phyloP scores from a whole-genome alignment of 257 asterid species.

The Plantago major region DNA sequence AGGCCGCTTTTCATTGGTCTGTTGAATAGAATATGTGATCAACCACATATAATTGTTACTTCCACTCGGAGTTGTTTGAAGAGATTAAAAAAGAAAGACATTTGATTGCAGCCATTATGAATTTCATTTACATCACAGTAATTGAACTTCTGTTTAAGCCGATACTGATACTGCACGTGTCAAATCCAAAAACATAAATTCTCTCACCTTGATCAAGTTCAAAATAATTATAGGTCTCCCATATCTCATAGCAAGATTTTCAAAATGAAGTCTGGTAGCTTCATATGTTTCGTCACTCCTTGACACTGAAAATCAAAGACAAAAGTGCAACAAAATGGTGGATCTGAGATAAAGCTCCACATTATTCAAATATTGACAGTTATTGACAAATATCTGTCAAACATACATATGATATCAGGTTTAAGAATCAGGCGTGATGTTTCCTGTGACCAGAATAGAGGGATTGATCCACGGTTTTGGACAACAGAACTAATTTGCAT shows the following conservation, averaged over 20 bases:
- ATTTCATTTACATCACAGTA: no score
- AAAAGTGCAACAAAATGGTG: not conserved
- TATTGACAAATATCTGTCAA: conserved; percentile 9
- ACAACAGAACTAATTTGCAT: conserved; percentile 82
- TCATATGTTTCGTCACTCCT: conserved; percentile 79
- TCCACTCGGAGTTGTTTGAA: not conserved
- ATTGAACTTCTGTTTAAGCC: not conserved
- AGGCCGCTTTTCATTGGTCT: conserved; percentile 92
- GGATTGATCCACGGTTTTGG: conserved; percentile 98
- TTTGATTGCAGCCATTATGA: no score
- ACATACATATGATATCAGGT: conserved; percentile 92
- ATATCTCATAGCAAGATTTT: conserved; percentile 80
- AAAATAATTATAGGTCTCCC: conserved; percentile 91
- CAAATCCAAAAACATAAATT: conserved; percentile 9
- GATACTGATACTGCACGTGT: not conserved
- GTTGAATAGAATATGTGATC: conserved; percentile 28
- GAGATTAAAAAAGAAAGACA: not conserved
- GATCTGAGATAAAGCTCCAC: not conserved
- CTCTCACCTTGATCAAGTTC: conserved; percentile 86
- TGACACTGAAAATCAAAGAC: conserved; percentile 59
- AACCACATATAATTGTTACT: not conserved
- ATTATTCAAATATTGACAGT: not conserved
- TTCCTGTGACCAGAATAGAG: conserved; percentile 97
- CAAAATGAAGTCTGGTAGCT: conserved; percentile 92
- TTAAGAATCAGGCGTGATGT: conserved; percentile 85